Base-by-base conservation (phyloP, 345 rosid species). In the Salix arbutifolia region DNA sequence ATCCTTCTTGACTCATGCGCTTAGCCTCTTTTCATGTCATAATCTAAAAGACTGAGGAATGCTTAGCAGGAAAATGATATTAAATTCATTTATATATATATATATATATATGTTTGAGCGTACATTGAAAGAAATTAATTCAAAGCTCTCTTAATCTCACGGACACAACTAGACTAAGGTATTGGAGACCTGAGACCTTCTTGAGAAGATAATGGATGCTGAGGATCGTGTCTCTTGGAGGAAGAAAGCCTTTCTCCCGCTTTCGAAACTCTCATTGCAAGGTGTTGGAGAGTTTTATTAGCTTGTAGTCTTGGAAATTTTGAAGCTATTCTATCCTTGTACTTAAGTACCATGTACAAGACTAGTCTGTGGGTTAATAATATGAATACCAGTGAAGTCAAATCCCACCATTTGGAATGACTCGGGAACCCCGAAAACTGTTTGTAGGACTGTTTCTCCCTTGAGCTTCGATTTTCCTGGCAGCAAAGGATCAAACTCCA, bases 361-460 rank as follows among this genome's bases (percentile, higher is more conserved):
- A 74, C 53, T 33, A 74, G 25, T 37, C 77, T 74, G 14, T 67
- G 64, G 8, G 70, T 74, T 73, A 79, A 0, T n/a, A 74, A 35
- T 38, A 79, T 8, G 11, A 33, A 71, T 30, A 61, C 42, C 31
- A 79, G 70, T 3, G 73, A 75, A 60, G 67, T 65, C 23, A 79
- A 79, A 52, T 79, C 82, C 78, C 78, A 79, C 82, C 82, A 79
- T 28, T 79, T 79, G 26, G 82, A 79, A 56, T 79, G 44, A 58
- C 8, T 52, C 70, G 23, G 64, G 66, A 26, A 79, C 52, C 1
- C 82, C 82, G 62, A 79, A 76, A 18, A 67, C 6, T 37, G 70
- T 52, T 69, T 44, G 65, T 35, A 79, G 71, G 37, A 74, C 16
- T 16, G 23, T 48, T 79, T 79, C 82, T 37, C 82, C 82, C 58